Base-by-base conservation (phyloP, 495 filamentous ascomycete genomes). In the Aspergillus mulundensis region DNA sequence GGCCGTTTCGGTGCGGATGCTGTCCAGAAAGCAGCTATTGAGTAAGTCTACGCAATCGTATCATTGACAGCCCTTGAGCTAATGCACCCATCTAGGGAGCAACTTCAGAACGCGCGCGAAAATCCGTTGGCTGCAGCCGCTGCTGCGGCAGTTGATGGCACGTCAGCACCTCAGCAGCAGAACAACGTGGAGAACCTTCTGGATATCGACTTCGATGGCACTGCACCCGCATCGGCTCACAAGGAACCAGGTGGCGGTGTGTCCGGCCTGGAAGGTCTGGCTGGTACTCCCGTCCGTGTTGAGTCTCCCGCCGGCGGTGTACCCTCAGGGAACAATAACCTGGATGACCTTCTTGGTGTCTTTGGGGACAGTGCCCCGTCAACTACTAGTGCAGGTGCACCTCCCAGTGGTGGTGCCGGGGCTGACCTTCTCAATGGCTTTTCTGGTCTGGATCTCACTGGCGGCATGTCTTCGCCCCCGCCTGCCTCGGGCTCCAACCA, bases 151-250 rank as follows among this genome's bases (percentile, higher is more conserved):
- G 83, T 82, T 19, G 76, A 77, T 25, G 84, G 85, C 45, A 69
- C 74, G 23, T 61, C 78, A 7, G 66, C 77, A 24, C 66, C 75
- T 21, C 75, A 79, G 56, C 54, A 78, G 18, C 86, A 91, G 71
- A 86, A 64, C 75, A 96, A 96, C 66, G 83, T 89, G 58, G 94
- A 98, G 69, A 98, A 97, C 64, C 79, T 98, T 32, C 81, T 98
- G 53, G 94, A 98, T 70, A 97, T 98, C 64, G 94, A 98, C 75
- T 97, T 97, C 69, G 94, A 97, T 66, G 95, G 94, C 25, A 86
- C 88, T 5, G 94, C 90, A 20, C 95, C 94, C 0, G 94, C 94
- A 14, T 91, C 87, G 16, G 82, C 91, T 16, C 89, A 95, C 59
- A 87, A 86, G 59, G 81, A 82, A 40, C 81, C 86, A n/a, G 63